These are phyloP conservation scores for Pezicula radicicola DNA, from an alignment of 2,329 filamentous ascomycete genomes.

Conservation along the genomic window DNA sequence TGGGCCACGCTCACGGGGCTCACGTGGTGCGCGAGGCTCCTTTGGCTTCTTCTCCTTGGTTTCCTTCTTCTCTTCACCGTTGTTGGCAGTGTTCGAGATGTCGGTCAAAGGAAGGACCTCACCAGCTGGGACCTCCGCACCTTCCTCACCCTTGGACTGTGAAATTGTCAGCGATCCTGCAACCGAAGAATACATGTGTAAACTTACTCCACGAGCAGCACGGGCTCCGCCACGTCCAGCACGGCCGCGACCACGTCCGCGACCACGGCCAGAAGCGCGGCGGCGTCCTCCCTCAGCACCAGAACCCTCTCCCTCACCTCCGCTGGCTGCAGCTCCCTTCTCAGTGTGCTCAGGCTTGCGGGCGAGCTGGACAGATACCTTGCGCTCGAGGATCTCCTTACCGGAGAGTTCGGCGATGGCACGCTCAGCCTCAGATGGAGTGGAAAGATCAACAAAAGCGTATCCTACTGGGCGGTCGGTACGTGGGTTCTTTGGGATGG, in stretches of 20 bases:
- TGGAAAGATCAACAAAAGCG: slow-evolving; percentile 97
- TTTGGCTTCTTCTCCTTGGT: slow-evolving; percentile 35
- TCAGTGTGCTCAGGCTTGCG: slow-evolving; percentile 90
- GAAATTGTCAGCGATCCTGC: slow-evolving; percentile 11
- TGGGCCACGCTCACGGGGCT: slow-evolving; percentile 81
- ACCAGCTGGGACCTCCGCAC: slow-evolving; percentile 45
- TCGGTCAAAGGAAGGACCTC: slow-evolving; percentile 60
- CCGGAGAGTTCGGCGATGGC: slow-evolving; percentile 94
- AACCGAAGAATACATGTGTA: slow-evolving; percentile 17
- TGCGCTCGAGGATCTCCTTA: slow-evolving; percentile 96
- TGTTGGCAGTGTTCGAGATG: slow-evolving; percentile 58
- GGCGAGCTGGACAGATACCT: slow-evolving; percentile 97
- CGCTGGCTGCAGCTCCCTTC: slow-evolving; percentile 56
- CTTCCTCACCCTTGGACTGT: slow-evolving; percentile 26
- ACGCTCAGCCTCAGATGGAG: slow-evolving; percentile 89
- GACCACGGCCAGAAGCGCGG: slow-evolving; percentile 60
- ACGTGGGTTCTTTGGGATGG: slow-evolving; percentile 98
- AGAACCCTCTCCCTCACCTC: slow-evolving; percentile 59
- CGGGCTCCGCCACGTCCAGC: slow-evolving; percentile 60
- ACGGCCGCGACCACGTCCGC: slow-evolving; percentile 64
- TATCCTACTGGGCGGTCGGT: slow-evolving; percentile 98
- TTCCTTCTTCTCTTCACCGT: slow-evolving; percentile 38
- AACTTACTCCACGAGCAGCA: slow-evolving; percentile 63
- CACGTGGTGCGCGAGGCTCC: slow-evolving; percentile 48
- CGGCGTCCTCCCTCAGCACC: slow-evolving; percentile 65